Base-by-base conservation (phyloP, 805 yeast genomes). In the Scheffersomyces coipomensis region DNA sequence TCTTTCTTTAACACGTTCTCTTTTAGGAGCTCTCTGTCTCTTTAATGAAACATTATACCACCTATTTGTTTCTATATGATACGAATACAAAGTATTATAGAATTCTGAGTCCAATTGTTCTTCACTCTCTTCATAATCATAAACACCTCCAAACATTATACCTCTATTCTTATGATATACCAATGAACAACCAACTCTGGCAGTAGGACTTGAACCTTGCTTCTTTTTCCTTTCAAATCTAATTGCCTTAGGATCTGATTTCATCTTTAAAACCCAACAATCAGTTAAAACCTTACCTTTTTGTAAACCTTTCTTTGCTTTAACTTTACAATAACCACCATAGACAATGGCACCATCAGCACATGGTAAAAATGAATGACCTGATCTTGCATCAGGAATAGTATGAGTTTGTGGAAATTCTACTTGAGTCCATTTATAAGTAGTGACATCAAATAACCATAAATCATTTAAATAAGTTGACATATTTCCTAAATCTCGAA, bases 251-350 rank as follows among this genome's bases (percentile, higher is more conserved):
- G 89, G 73, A 56, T 91, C 97, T 15, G 84, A 64, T 58, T 87
- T 88, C 95, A 91, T 88, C 53, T 85, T 87, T 48, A 91, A 64
- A 13, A 78, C 57, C 98, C 99, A 91, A 40, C 85, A 74, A 56
- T 93, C 99, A 16, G 78, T 73, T 48, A 89, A 75, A 12, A 88
- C 87, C 53, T 91, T 91, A 37, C 99, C 98, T 66, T 88, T 88
- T 52, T 87, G 95, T 40, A 83, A 68, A 27, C 95, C 95, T 58
- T 85, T 87, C 26, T 81, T 82, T 9, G 96, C 95, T 60, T 90
- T 90, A 18, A 88, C 89, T 63, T 90, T 91, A 55, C 93, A 81
- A 56, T 91, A 91, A 11, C 99, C 99, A 48, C 99, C 99, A 75
- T 85, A 88, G 1, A 90, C 47, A 1, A 88, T 75, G 1, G 88